phyloP scores from a whole-genome alignment of 2,329 filamentous ascomycete species.

The Periglandula ipomoeae region DNA sequence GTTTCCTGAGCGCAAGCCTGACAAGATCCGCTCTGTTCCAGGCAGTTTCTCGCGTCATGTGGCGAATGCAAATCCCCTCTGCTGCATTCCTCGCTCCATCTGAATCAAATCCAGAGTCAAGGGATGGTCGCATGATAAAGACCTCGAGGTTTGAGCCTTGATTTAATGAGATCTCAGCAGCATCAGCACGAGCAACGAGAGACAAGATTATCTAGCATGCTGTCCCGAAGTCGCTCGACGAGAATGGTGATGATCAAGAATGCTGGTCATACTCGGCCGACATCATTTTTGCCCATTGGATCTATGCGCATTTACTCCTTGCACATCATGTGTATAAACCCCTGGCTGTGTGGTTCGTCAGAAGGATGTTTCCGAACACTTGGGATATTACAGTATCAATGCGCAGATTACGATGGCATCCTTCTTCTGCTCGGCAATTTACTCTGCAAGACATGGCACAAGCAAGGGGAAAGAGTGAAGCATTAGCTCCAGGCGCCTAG shows the following conservation, averaged over 20 bases:
- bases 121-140: neutral
- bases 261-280: no score
- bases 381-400: neutral
- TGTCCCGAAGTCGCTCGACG: no score
- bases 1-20: neutral
- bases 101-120: neutral
- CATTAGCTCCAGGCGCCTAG: neutral
- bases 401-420: neutral
- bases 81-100: neutral
- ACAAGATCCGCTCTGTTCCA: neutral
- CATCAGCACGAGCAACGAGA: no score
- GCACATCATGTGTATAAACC: neutral
- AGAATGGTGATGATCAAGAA: no score
- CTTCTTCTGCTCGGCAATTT: neutral
- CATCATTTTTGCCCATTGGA: neutral
- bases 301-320: neutral
- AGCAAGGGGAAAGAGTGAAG: neutral
- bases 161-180: neutral
- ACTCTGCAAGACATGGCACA: slow-evolving; percentile 1
- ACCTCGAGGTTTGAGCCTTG: neutral
- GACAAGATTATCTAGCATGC: no score
- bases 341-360: no score
- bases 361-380: no score
- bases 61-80: neutral
- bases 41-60: neutral